Base-by-base conservation (phyloP, 2,329 filamentous ascomycete species). In the Talaromyces atroroseus region DNA sequence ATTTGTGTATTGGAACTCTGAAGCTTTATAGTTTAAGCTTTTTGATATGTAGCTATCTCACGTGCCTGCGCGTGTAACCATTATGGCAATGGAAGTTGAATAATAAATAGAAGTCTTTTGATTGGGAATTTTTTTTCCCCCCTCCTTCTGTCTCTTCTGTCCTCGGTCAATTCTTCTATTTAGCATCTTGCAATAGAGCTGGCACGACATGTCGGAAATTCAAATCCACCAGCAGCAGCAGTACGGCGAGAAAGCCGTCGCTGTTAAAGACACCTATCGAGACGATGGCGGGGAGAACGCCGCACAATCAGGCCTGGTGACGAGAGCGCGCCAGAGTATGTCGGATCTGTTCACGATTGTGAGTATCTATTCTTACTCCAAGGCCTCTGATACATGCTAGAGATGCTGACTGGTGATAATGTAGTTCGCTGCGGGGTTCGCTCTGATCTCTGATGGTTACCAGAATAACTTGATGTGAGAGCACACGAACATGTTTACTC, bases 401-500 rank as follows among this genome's bases (percentile, higher is more conserved):
- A 16, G 32, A 36, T 3, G 16, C 14, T 2, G 32, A 12, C 32
- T 36, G 32, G 16, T 16, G 32, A 14, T 2, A 16, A 16, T 4
- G 29, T 54, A 67, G 65, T 65, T 66, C 29, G 64, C 65, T 20
- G 62, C 62, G n/a, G 65, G 65, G 23, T 66, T 67, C 48, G 65
- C 65, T 26, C 55, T 68, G 36, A 65, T 68, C 52, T 66, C 64
- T 6, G 66, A 68, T 64, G 66, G 66, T 48, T 68, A 67, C 44
- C 66, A 68, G 44, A 68, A 68, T 45, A 68, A 67, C 44, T 26
- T 68, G 21, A 67, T 67, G 64, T 66, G 34, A 52, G 57, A 4
- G 23, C n/a, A n/a, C n/a, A n/a, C 20, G 7, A 20, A 20, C 5
- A 44, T 12, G 5, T 3, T 21, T 14, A 4, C 18, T 11, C n/a